Conservation (phyloP, 352 stramenopile genomes). For the Blastocystis sp. region DNA sequence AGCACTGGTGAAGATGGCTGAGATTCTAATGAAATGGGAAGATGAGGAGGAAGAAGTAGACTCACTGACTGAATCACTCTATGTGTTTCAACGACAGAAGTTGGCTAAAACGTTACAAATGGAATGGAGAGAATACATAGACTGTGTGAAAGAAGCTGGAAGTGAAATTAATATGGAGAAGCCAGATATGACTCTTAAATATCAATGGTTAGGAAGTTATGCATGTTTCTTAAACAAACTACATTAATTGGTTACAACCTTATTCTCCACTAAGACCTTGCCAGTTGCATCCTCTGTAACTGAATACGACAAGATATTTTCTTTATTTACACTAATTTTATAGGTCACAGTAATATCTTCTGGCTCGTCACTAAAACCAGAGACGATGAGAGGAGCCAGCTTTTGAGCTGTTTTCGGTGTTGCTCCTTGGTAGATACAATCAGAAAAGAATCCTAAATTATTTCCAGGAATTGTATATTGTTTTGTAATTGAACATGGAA, state of each 20-base stretch:
- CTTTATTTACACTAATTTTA: background rate
- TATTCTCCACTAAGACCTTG: background rate
- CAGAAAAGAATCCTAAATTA: background rate
- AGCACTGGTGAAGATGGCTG: slow-evolving; percentile 20
- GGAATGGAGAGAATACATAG: background rate
- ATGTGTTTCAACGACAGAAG: background rate
- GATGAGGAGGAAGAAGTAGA: background rate
- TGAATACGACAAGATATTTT: background rate
- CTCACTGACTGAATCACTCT: background rate
- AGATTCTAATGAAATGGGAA: background rate
- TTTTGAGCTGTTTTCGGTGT: background rate
- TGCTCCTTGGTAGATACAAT: background rate
- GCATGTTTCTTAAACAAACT: background rate
- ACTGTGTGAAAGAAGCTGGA: background rate
- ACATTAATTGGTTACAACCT: background rate
- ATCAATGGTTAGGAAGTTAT: background rate
- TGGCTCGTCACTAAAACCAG: background rate
- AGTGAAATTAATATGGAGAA: background rate
- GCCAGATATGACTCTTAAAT: background rate
- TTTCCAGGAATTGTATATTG: background rate
- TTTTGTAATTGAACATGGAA: background rate
- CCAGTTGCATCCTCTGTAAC: background rate
- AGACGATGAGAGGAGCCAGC: background rate
- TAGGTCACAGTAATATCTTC: background rate
- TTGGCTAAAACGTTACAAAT: background rate